These are phyloP conservation scores for Triadica sebifera DNA, from an alignment of 345 rosid genomes.

Conservation along the genomic window DNA sequence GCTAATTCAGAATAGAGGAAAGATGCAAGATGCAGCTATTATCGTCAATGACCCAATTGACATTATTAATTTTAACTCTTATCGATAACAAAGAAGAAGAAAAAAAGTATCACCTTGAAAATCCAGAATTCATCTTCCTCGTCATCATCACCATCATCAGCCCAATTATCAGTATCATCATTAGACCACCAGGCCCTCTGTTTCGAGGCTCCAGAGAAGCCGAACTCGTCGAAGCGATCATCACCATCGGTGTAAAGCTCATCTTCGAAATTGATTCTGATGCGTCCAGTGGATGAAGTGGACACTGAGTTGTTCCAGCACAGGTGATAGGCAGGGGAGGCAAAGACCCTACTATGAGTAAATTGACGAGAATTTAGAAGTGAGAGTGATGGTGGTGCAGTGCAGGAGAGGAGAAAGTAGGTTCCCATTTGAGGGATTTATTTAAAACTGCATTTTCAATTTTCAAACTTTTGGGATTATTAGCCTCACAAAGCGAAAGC, in stretches of 20 bases:
- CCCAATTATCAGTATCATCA: slow-evolving; percentile 20
- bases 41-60: neutral
- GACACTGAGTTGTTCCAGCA: neutral
- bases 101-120: slow-evolving; percentile 49
- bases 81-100: neutral
- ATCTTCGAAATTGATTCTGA: slow-evolving; percentile 17
- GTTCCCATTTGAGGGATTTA: slow-evolving; percentile 2
- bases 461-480: neutral
- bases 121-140: slow-evolving; percentile 49
- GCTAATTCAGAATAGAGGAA: neutral
- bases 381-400: slow-evolving; percentile 7
- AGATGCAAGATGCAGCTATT: neutral
- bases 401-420: neutral
- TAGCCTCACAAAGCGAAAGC: neutral
- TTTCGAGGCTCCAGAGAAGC: slow-evolving; percentile 17
- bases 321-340: neutral
- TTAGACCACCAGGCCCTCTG: slow-evolving; percentile 30
- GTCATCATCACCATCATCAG: slow-evolving; percentile 34
- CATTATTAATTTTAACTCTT: neutral
- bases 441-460: neutral
- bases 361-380: slow-evolving; percentile 2
- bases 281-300: slow-evolving; percentile 8
- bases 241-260: slow-evolving; percentile 20
- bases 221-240: slow-evolving; percentile 23
- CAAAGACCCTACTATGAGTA: neutral